Evolutionary conservation across 1,139 yeast genomes (phyloP), one percentile per base, ranked within the genome.

Genomic region (Hyphopichia burtonii): DNA sequence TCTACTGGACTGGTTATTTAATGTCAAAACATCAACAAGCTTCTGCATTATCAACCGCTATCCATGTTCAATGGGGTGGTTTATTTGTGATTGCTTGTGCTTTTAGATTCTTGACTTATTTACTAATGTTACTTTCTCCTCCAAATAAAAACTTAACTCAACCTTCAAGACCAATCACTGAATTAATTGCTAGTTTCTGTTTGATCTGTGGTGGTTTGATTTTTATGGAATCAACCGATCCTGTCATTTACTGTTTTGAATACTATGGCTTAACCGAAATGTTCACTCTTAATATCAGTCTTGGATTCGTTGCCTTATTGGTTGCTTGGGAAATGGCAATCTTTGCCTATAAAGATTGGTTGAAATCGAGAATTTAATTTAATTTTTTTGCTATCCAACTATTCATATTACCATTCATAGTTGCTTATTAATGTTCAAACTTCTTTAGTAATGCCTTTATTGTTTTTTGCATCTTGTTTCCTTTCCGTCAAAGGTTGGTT

Each of bases 21-120:
- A 93, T 93, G 99, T 89, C 97, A 2, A 88, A 85, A 62, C 99
- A 93, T 63, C 83, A 82, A 38, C 99, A 93, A 65, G 88, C 91
- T 3, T 82, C 93, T 0, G 70, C 63, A 38, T 74, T 86, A 28
- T 82, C 96, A 2, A 88, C 98, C 1, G 71, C 68, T 30, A 79
- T 93, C 47, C 99, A 93, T 61, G 68, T 77, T 41, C 97, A 89
- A 66, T 93, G 99, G 99, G 99, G 99, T 5, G 75, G 76, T 44
- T 64, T 93, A 55, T 73, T 93, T 47, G 77, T 90, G 15, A 74
- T 80, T 49, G 98, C 89, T 2, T 84, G 96, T 6, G 75, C 81
- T 12, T 82, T 89, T 66, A 76, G 99, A 48, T 65, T 86, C 17
- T 44, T 80, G 27, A 86, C 97, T 0, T 86, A 86, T 56, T 40